Evolutionary conservation across 2,329 filamentous ascomycete species (phyloP), one percentile per base, ranked within the genome.

Genomic region (Torrubiellomyces zombiae): DNA sequence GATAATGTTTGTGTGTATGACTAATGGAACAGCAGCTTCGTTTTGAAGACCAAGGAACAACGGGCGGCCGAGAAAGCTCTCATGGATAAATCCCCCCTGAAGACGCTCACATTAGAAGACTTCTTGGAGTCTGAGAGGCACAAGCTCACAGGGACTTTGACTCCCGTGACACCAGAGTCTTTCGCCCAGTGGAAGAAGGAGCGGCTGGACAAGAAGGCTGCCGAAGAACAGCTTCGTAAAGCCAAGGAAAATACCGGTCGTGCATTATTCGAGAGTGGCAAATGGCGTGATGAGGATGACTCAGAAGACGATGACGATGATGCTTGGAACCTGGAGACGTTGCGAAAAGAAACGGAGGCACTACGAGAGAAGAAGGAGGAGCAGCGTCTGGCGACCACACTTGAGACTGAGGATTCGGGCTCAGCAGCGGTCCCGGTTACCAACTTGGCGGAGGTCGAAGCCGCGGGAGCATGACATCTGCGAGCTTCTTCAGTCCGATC

Each of bases 151-250:
- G 89, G 86, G 28, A 83, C 64, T 1, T 63, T 95, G 25, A 98
- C 91, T 2, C 91, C 91, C 5, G 91, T 98, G 33, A 98, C 80
- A 1, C 76, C 75, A 3, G 89, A 98, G 47, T 66, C 72, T 1
- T 98, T 98, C 45, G 82, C 82, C 33, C 89, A 89, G 45, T 98
- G 89, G 89, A 98, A 98, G 66, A 75, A 85, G 56, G 78, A 92
- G 26, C 77, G 89, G 21, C 48, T 95, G 38, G 73, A 83, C 53
- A 98, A 98, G 74, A 95, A 93, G 65, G 77, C 75, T 10, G 89
- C 89, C 13, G 89, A 98, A 43, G 79, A 89, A 38, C 75, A 93
- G 54, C 82, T 83, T 23, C 73, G 76, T 45, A 74, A 77, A 54
- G 80, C 83, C 44, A 95, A 92, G 65, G 89, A 98, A 41, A 86